Percentiles rank a stretch among this genome's conserved stretches.
phyloP scores from a whole-genome alignment of 1,284 basidiomycete genomes.

The Pseudozyma thailandica region DNA sequence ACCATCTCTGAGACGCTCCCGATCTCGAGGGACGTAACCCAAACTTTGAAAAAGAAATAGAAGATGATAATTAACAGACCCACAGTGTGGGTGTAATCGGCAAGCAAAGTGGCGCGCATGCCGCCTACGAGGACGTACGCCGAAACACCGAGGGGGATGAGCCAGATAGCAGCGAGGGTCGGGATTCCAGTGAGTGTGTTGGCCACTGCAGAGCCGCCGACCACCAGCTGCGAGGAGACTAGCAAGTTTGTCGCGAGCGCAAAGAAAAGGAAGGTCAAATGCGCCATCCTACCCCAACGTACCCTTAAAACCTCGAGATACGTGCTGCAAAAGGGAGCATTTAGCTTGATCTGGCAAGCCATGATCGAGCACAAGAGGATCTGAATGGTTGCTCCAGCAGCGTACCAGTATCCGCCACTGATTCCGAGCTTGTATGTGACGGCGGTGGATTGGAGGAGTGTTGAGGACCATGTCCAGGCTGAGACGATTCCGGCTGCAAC shows the following conservation, averaged over 20 bases:
- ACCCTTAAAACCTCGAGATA: slow-evolving; percentile 76
- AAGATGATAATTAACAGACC: slow-evolving; percentile 63
- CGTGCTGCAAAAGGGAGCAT: slow-evolving; percentile 74
- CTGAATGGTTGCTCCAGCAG: slow-evolving; percentile 72
- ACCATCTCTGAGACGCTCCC: slow-evolving; percentile 54
- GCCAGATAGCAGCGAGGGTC: slow-evolving; percentile 56
- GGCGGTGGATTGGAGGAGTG: slow-evolving; percentile 74
- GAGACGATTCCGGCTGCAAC: slow-evolving; percentile 88
- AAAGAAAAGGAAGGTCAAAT: slow-evolving; percentile 82
- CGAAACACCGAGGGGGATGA: slow-evolving; percentile 62
- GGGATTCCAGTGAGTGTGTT: slow-evolving; percentile 72
- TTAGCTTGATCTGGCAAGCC: slow-evolving; percentile 73
- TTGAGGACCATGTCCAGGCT: slow-evolving; percentile 69
- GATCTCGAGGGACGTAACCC: slow-evolving; percentile 72
- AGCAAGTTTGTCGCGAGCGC: slow-evolving; percentile 76
- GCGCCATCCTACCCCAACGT: slow-evolving; percentile 80
- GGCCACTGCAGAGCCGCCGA: slow-evolving; percentile 63
- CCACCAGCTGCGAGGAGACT: slow-evolving; percentile 62
- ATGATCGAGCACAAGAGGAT: slow-evolving; percentile 75
- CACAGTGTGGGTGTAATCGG: slow-evolving; percentile 65
- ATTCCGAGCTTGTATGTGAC: slow-evolving; percentile 68
- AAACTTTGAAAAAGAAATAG: slow-evolving; percentile 77
- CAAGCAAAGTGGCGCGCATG: slow-evolving; percentile 61
- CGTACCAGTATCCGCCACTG: slow-evolving; percentile 51
- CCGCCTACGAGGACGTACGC: slow-evolving; percentile 65